Base-by-base conservation (phyloP, 225 moss, liverwort and hornwort genomes). In the Pleurozium schreberi region DNA sequence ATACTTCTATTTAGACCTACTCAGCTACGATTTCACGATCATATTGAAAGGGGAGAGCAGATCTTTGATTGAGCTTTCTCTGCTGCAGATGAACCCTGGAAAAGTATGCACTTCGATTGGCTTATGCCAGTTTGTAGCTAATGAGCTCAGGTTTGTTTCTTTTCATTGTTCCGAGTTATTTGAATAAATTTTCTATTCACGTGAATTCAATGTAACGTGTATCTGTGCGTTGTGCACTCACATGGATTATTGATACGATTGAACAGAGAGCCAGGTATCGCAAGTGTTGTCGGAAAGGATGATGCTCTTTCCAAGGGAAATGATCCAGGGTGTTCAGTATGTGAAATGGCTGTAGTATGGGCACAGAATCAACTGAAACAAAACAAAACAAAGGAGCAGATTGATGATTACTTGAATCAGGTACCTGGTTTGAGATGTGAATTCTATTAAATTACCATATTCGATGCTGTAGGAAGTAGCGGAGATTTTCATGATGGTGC, bases 321-420 rank as follows among this genome's bases (percentile, higher is more conserved):
- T 69, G 96, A 96, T 88, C 95, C 95, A 85, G 92, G 92, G 20
- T 98, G 98, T 90, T 90, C 95, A 74, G 95, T 96, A 14, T 98
- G 98, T 88, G 94, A 98, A 92, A 98, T 98, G 98, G 97, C 97
- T 43, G 98, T 98, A 22, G 92, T 98, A 67, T 98, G 98, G 98
- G 96, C 97, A 63, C 96, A 95, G 85, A 97, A 98, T 78, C 98
- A 98, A 84, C 86, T 98, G 62, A 95, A 90, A 68, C 91, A 96
- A 50, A 98, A 98, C 55, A 93, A 75, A 69, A 98, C 97, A 19
- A 96, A 90, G 91, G 92, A 94, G 36, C 94, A 96, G 88, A 98
- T 98, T 84, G 89, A 95, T 79, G 88, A 59, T n/a, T 96, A 97
- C 53, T 90, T 98, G 78, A 98, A 95, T 74, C 88, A 93, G 91